These are phyloP conservation scores for Tricholoma matsutake DNA, from an alignment of 768 basidiomycete genomes.

Conservation along the genomic window DNA sequence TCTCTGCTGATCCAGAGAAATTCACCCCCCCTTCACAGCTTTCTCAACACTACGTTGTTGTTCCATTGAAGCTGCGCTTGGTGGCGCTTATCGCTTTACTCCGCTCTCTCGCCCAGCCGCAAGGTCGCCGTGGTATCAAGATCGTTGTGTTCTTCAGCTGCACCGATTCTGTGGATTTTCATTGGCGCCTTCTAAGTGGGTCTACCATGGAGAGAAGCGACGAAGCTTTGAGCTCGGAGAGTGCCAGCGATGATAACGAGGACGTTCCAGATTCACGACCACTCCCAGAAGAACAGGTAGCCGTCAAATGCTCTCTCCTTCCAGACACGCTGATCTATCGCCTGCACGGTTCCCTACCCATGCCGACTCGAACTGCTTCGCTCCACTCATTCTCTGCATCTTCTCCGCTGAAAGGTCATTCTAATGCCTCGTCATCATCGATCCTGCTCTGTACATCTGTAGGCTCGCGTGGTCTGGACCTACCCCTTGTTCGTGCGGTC, in stretches of 20 bases:
- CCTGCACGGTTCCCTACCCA: slow-evolving; percentile 90
- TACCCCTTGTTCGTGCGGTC: slow-evolving; percentile 91
- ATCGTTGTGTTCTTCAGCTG: slow-evolving; percentile 96
- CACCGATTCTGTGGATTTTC: slow-evolving; percentile 97
- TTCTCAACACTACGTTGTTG: slow-evolving; percentile 84
- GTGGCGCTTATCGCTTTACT: slow-evolving; percentile 87
- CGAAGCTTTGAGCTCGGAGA: slow-evolving; percentile 16
- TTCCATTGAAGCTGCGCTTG: slow-evolving; percentile 91
- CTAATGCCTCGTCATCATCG: slow-evolving; percentile 37
- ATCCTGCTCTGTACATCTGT: slow-evolving; percentile 95
- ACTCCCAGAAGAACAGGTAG: slow-evolving; percentile 42
- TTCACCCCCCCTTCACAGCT: slow-evolving; percentile 96
- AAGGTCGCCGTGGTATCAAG: slow-evolving; percentile 53
- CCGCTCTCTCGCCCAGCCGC: slow-evolving; percentile 68
- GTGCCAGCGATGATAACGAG: slow-evolving; percentile 23
- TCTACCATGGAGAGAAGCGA: slow-evolving; percentile 56
- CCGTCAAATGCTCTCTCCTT: slow-evolving; percentile 68
- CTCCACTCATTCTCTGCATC: slow-evolving; percentile 74
- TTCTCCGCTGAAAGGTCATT: slow-evolving; percentile 24
- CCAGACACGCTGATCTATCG: slow-evolving; percentile 82
- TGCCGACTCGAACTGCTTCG: slow-evolving; percentile 73
- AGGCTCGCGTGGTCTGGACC: slow-evolving; percentile 95
- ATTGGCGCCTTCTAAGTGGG: slow-evolving; percentile 81
- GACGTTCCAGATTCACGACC: slow-evolving; percentile 16
- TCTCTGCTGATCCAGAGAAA: slow-evolving; percentile 38